Evolutionary conservation across 1,284 basidiomycete genomes (phyloP).

Genomic region (Ceratobasidium sp.): DNA sequence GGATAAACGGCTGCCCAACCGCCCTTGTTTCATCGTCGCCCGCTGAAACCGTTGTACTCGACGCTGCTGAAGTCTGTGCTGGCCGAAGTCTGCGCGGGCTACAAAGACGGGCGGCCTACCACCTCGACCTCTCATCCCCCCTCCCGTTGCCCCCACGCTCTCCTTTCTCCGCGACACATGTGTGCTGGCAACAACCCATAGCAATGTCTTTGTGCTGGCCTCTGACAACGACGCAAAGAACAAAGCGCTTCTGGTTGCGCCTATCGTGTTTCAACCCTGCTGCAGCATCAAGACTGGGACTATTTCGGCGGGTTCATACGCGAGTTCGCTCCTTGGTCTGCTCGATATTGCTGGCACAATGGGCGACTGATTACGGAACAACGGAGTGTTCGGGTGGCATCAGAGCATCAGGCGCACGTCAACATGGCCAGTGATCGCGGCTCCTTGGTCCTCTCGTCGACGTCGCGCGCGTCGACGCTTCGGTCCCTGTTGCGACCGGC

Average conservation of each 20-base stretch:
- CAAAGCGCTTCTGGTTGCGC: constrained; percentile 6
- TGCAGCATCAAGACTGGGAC: constrained; percentile 8
- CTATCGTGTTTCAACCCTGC: constrained; percentile 32
- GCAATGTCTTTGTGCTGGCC: neutral
- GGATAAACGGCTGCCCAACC: constrained; percentile 34
- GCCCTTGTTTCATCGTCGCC: constrained; percentile 11
- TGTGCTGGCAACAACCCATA: neutral
- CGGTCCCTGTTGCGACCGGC: constrained; percentile 19
- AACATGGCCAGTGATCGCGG: constrained; percentile 24
- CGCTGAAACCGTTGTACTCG: constrained; percentile 24
- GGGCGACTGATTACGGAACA: constrained; percentile 44
- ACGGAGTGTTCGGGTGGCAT: constrained; percentile 40
- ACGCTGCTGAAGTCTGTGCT: constrained; percentile 6
- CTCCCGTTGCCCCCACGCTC: constrained; percentile 2
- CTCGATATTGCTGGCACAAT: constrained; percentile 37
- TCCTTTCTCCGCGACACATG: constrained; percentile 30
- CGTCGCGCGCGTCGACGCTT: constrained; percentile 24
- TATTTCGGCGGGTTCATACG: constrained; percentile 16
- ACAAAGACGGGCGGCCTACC: constrained; percentile 36
- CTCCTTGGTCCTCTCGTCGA: constrained; percentile 30
- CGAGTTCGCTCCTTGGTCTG: constrained; percentile 43
- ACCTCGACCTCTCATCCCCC: constrained; percentile 42
- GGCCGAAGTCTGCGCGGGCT: constrained; percentile 36
- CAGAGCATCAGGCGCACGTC: constrained; percentile 41
- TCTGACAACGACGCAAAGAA: constrained; percentile 21